Base-by-base conservation (phyloP, 495 filamentous ascomycete genomes). In the Neurospora africana region DNA sequence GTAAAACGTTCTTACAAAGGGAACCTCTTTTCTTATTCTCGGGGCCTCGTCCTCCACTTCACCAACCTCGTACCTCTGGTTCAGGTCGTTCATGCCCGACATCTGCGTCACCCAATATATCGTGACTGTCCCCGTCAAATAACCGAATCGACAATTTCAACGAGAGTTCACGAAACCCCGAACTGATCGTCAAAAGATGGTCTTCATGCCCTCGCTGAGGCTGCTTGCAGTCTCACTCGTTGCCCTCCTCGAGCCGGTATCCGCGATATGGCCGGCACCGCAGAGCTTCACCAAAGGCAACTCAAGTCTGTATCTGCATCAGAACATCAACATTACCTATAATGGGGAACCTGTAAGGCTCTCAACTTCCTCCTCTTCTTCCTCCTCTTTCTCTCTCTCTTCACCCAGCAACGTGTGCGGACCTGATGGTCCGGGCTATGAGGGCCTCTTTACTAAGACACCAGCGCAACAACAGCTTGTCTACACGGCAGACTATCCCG, bases 181-280 rank as follows among this genome's bases (percentile, higher is more conserved):
- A 61, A 61, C 27, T 33, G 53, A 19, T 61, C 23, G 15, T 19
- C 53, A 33, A 61, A 27, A 33, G 15, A 61, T 61, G 53, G 53
- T 61, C 23, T 61, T 61, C 27, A 9, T 27, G 53, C 53, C 53
- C 27, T 61, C 53, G 27, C 53, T 61, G 53, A 61, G 77, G 70
- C 73, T 80, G 43, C 72, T 80, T 73, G 71, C 75, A 40, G 71
- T 83, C 69, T 70, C 79, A 36, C 78, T 83, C 69, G 71, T 83
- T 72, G 77, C 80, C 68, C 71, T 81, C 39, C 67, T 80, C 69
- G 27, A 68, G 11, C 77, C 79, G 17, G 82, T 73, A 39, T 74
- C 75, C 9, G 89, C 89, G 1, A 78, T 91, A 69, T 91, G 89
- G 89, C 89, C 89, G 4, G 80, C 86, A 9, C 89, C 89, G 13